Base-by-base conservation (phyloP, 306 rosid genomes). In the Styphnolobium japonicum region DNA sequence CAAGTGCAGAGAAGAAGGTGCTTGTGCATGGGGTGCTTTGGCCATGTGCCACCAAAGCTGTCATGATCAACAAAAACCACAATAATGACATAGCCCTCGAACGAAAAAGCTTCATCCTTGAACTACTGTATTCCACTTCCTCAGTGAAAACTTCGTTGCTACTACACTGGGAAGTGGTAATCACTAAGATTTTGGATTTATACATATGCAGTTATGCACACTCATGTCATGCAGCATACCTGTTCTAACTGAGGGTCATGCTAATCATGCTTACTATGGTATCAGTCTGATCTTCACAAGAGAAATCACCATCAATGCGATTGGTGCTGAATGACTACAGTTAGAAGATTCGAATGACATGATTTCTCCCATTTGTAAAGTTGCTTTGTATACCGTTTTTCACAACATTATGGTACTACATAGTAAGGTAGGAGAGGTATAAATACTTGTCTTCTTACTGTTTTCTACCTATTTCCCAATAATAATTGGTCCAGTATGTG, bases 1-100 rank as follows among this genome's bases (percentile, higher is more conserved):
- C 90, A 6, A 95, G 90, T 2, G 99, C 81, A 0, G 92, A 86
- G 65, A 92, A 90, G 77, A 95, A 90, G 0, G 98, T 93, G 88
- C 88, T 89, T 36, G 89, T 19, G 53, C 99, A 95, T 9, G 86
- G 37, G 25, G 1, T 70, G 45, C 75, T 73, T 68, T 90, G 71
- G 31, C 83, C 90, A 81, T 84, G 80, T 76, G 25, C 82, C 67
- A 70, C 83, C 53, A 86, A 62, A 45, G 76, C 49, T 58, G 65
- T 60, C 80, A 84, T 40, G 0, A 78, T 29, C 66, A 84, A 53
- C 53, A 85, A 42, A 22, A 81, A 16, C 36, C 77, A 53, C 23
- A 91, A 23, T 67, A 84, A 14, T 52, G 85, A 64, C 56, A 85
- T 16, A 4, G 67, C 34, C 79, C 25, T 68, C 6, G 61, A 33